Evolutionary conservation across 371 early-diverging fungal species (phyloP).

Genomic region (Lichtheimia corymbifera): DNA sequence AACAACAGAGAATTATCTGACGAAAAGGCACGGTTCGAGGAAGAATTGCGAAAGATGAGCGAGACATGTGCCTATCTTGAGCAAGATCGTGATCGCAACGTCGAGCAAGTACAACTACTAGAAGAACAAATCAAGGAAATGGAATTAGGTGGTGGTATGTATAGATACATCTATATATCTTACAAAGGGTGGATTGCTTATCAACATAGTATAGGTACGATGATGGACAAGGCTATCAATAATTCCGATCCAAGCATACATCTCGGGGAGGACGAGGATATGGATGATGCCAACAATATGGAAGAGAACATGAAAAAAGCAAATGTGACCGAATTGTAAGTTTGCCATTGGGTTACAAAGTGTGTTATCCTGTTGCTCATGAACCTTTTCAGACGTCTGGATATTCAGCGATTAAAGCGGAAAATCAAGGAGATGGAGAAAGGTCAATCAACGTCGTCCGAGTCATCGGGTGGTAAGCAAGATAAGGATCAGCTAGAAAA

Average conservation of each 20-base stretch:
- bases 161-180: not conserved
- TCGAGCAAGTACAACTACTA: constrained; percentile 76
- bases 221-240: constrained; percentile 30
- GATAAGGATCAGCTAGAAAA: constrained; percentile 59
- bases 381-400: constrained; percentile 26
- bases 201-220: not conserved
- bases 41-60: constrained; percentile 61
- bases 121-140: constrained; percentile 84
- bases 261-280: constrained; percentile 31
- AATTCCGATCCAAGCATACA: constrained; percentile 31
- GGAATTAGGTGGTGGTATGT: constrained; percentile 63
- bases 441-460: constrained; percentile 13
- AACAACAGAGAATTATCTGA: constrained; percentile 63
- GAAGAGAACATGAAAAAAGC: constrained; percentile 54
- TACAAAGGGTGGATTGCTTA: not conserved
- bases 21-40: constrained; percentile 68
- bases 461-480: not conserved
- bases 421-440: constrained; percentile 36
- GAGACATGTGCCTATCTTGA: constrained; percentile 68
- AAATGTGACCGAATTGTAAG: constrained; percentile 51
- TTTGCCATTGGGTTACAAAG: not conserved
- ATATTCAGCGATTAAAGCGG: constrained; percentile 33
- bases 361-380: not conserved
- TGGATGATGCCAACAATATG: constrained; percentile 21
- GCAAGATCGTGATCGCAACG: constrained; percentile 63